Base-by-base conservation (phyloP, 768 basidiomycete species). In the Sistotremastrum suecicum region DNA sequence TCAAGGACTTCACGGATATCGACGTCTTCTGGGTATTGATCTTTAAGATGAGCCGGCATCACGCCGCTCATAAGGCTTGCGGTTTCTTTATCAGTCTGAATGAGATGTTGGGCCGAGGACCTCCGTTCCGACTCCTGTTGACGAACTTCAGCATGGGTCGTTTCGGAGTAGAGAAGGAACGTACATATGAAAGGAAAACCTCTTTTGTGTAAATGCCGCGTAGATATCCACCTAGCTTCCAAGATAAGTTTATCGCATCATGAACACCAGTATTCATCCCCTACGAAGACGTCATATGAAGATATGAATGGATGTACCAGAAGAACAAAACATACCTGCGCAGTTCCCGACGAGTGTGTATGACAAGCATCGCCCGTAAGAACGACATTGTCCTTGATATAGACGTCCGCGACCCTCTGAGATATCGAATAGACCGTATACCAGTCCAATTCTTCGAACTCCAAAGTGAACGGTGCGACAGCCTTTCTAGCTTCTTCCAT, bases 41-140 rank as follows among this genome's bases (percentile, higher is more conserved):
- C 49, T 5, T 34, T 31, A 37, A 44, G 53, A 37, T 51, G 46
- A 32, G 45, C 42, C 10, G 53, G 53, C 7, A 45, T 31, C 28
- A 49, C 31, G 20, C 53, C 53, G 5, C 51, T 52, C 20, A 51
- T 53, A 39, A 54, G 48, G 9, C 48, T 42, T 2, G 53, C 38
- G 33, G 52, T 52, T n/a, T 49, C 48, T 34, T 50, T 50, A 41
- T 54, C 53, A 37, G 50, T 52, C 12, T 54, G 51, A 28, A 54
- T 54, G 29, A 54, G 33, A 8, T 48, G 48, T 28, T 53, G 37
- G 11, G 48, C 52, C 11, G 36, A 41, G 10, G n/a, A 44, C 31
- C 42, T 34, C 2, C 53, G 48, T 34, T 54, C 53, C n/a, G 31
- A 43, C 30, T 43, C 38, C 20, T 20, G 20, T 20, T 20, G 20